These are phyloP conservation scores for Aspergillus bombycis DNA, from an alignment of 2,329 filamentous ascomycete species.

Conservation along the genomic window DNA sequence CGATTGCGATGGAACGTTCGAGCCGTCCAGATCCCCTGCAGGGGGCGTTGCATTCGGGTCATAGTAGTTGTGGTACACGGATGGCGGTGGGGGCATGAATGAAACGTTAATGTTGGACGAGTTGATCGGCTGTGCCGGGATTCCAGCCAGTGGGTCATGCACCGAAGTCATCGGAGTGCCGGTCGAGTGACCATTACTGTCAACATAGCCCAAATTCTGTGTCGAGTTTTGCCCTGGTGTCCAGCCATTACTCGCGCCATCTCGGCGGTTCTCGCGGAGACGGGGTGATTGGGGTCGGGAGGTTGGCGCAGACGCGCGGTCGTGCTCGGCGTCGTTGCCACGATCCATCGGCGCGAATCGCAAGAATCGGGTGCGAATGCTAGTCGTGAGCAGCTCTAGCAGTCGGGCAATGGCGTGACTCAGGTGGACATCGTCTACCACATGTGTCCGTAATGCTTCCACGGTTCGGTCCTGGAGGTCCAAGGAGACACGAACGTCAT, in stretches of 20 bases:
- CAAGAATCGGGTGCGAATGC: conserved; percentile 61
- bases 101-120: conserved; percentile 49
- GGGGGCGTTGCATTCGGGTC: conserved; percentile 40
- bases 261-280: conserved; percentile 35
- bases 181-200: conserved; percentile 27
- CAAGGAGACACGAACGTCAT: conserved; percentile 62
- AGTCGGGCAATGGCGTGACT: conserved; percentile 65
- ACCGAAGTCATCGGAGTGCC: conserved; percentile 29
- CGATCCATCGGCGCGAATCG: conserved; percentile 58
- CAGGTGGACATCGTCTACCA: conserved; percentile 69
- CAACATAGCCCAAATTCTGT: conserved; percentile 29
- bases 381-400: conserved; percentile 61
- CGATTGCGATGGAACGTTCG: conserved; percentile 34
- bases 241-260: conserved; percentile 32
- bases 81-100: conserved; percentile 52
- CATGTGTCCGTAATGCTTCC: conserved; percentile 60
- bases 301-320: conserved; percentile 38
- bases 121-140: conserved; percentile 49
- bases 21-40: conserved; percentile 33
- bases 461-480: conserved; percentile 62
- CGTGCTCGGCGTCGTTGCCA: conserved; percentile 43
- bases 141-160: conserved; percentile 47
- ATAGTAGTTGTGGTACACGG: conserved; percentile 50
- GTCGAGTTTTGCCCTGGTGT: conserved; percentile 24
- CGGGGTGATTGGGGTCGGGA: conserved; percentile 43